Evolutionary conservation across 306 rosid species (phyloP).

Genomic region (Malus orientalis): DNA sequence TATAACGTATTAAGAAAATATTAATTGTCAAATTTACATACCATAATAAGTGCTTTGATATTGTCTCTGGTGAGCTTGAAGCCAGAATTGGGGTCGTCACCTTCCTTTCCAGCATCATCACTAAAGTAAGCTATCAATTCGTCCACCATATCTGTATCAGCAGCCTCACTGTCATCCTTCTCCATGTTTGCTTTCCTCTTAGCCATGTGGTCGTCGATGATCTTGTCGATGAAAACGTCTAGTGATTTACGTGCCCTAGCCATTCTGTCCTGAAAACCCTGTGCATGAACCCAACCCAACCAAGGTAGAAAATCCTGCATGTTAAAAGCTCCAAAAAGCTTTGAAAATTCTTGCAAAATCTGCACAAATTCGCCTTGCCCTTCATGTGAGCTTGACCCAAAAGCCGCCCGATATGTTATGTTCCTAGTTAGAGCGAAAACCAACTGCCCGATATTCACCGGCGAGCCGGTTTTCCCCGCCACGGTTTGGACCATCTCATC

Average conservation of each 20-base stretch:
- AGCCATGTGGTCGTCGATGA: constrained; percentile 20
- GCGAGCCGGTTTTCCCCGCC: neutral
- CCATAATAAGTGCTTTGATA: constrained; percentile 30
- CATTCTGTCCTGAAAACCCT: constrained; percentile 17
- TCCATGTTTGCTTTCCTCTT: constrained; percentile 1
- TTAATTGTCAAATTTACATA: neutral
- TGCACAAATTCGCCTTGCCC: constrained; percentile 20
- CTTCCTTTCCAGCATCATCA: neutral
- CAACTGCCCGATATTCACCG: constrained; percentile 16
- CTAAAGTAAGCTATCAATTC: constrained; percentile 19
- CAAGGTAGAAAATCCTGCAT: constrained; percentile 28
- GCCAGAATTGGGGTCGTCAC: constrained; percentile 5
- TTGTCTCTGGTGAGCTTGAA: constrained; percentile 21
- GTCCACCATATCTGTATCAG: constrained; percentile 24
- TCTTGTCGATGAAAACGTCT: constrained; percentile 18
- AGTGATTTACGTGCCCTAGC: constrained; percentile 13
- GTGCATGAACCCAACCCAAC: constrained; percentile 24
- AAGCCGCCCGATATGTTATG: constrained; percentile 26
- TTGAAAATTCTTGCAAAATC: constrained; percentile 28
- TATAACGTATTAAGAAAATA: too few relatives aligned
- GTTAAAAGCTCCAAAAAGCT: constrained; percentile 27
- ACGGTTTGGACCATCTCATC: neutral
- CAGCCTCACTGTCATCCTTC: neutral
- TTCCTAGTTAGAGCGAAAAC: constrained; percentile 17
- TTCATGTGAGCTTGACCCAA: constrained; percentile 21